These are phyloP conservation scores for Stephania yunnanensis DNA, from an alignment of 164 flowering plant genomes.

Conservation along the genomic window DNA sequence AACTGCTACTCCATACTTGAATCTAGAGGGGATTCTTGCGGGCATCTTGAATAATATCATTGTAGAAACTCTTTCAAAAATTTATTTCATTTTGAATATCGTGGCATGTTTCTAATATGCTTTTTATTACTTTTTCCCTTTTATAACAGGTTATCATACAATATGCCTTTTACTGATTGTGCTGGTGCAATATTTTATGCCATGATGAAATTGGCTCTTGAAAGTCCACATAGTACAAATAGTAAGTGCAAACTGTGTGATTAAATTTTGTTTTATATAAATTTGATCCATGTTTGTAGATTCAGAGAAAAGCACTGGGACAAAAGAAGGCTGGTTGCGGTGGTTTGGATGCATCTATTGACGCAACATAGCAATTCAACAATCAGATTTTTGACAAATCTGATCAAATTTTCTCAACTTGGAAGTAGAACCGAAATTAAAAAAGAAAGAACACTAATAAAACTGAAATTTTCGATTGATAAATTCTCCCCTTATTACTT, in stretches of 20 bases:
- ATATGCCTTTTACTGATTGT: constrained; percentile 63
- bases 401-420: too few relatives aligned
- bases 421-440: too few relatives aligned
- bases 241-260: constrained; percentile 27
- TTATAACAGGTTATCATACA: constrained; percentile 65
- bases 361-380: too few relatives aligned
- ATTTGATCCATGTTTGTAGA: too few relatives aligned
- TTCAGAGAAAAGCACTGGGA: too few relatives aligned
- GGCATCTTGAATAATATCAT: too few relatives aligned
- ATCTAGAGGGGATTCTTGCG: not conserved
- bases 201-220: constrained; percentile 67
- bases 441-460: too few relatives aligned
- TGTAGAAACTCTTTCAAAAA: not conserved
- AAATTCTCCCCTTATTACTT: too few relatives aligned
- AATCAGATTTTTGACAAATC: too few relatives aligned
- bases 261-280: not conserved
- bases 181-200: constrained; percentile 85
- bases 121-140: not conserved
- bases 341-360: too few relatives aligned
- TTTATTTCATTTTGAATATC: not conserved
- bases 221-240: constrained; percentile 42
- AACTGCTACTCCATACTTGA: not conserved
- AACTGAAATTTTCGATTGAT: too few relatives aligned
- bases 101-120: not conserved
- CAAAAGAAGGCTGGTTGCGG: too few relatives aligned